Percentiles rank a stretch among this genome's conserved stretches.
Evolutionary conservation across 371 early-diverging fungal species (phyloP).

Genomic region (Encephalitozoon hellem): DNA sequence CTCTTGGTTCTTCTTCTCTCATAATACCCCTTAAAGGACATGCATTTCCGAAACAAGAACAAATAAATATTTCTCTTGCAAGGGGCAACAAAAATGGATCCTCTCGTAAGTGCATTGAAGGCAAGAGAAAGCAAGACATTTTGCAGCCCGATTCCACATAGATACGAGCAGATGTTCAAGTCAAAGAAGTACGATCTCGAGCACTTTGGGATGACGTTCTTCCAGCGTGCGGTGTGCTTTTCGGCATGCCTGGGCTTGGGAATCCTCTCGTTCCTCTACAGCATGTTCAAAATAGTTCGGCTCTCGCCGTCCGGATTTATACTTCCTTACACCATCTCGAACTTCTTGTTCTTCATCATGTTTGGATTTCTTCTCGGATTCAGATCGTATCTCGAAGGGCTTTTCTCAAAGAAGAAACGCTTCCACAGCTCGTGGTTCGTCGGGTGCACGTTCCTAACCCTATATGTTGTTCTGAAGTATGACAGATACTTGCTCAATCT

Average conservation of each 20-base stretch:
- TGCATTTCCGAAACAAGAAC: slow-evolving; percentile 11
- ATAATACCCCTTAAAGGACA: slow-evolving; percentile 10
- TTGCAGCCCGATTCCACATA: slow-evolving; percentile 27
- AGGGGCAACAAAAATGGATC: slow-evolving; percentile 33
- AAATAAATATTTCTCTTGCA: slow-evolving; percentile 11
- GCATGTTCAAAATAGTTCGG: slow-evolving; percentile 37
- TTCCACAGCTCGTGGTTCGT: slow-evolving; percentile 46
- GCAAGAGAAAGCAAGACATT: slow-evolving; percentile 12
- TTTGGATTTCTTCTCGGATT: slow-evolving; percentile 58
- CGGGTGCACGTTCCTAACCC: slow-evolving; percentile 35
- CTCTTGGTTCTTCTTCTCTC: not conserved
- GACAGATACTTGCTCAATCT: slow-evolving; percentile 38
- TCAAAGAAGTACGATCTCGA: slow-evolving; percentile 47
- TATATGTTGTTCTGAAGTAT: slow-evolving; percentile 35
- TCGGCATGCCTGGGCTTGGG: slow-evolving; percentile 40
- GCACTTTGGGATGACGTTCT: slow-evolving; percentile 46
- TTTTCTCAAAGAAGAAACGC: slow-evolving; percentile 46
- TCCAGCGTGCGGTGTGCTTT: slow-evolving; percentile 50
- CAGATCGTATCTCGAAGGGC: slow-evolving; percentile 48
- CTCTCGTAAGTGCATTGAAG: slow-evolving; percentile 46
- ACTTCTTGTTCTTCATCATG: slow-evolving; percentile 57
- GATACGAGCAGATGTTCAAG: slow-evolving; percentile 38
- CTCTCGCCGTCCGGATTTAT: slow-evolving; percentile 47
- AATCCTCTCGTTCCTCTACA: slow-evolving; percentile 42
- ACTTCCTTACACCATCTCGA: slow-evolving; percentile 56